Evolutionary conservation across 495 filamentous ascomycete species (phyloP).

Genomic region (Hypoxylon rickii): DNA sequence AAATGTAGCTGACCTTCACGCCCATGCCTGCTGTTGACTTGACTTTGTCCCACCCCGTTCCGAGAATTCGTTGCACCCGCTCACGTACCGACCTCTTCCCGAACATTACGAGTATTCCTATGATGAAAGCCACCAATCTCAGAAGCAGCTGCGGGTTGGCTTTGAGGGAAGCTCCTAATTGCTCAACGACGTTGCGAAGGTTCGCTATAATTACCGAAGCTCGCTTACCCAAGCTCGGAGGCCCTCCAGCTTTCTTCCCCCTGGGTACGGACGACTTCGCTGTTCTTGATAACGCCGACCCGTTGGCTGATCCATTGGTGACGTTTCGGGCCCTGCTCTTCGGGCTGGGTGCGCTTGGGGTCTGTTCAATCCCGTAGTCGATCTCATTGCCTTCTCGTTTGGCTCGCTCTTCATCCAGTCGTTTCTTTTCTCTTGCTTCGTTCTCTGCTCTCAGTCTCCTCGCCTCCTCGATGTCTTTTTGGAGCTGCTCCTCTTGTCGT

Average conservation of each 20-base stretch:
- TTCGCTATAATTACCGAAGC: slow-evolving; percentile 56
- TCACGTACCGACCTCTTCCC: slow-evolving; percentile 76
- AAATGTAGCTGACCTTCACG: slow-evolving; percentile 97
- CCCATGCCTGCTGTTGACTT: slow-evolving; percentile 91
- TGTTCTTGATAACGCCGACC: slow-evolving; percentile 31
- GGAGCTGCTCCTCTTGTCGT: slow-evolving; percentile 61
- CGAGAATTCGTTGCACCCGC: slow-evolving; percentile 67
- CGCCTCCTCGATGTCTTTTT: slow-evolving; percentile 64
- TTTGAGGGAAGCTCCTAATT: slow-evolving; percentile 64
- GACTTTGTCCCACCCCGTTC: slow-evolving; percentile 80
- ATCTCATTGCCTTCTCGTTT: slow-evolving; percentile 48
- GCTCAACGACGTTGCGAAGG: slow-evolving; percentile 64
- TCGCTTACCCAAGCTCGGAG: slow-evolving; percentile 51
- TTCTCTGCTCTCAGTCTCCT: slow-evolving; percentile 54
- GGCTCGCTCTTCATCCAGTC: slow-evolving; percentile 50
- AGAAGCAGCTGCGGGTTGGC: slow-evolving; percentile 76
- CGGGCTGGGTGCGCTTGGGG: slow-evolving; percentile 44
- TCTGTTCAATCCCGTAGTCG: slow-evolving; percentile 56
- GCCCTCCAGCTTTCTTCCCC: slow-evolving; percentile 40
- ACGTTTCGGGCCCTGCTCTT: slow-evolving; percentile 60
- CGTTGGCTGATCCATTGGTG: slow-evolving; percentile 18
- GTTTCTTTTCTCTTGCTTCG: slow-evolving; percentile 55
- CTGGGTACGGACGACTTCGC: slow-evolving; percentile 30
- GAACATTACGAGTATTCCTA: slow-evolving; percentile 79
- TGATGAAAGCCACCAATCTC: slow-evolving; percentile 76